Evolutionary conservation across 2,329 filamentous ascomycete genomes (phyloP).

Genomic region (Aspergillus proliferans): DNA sequence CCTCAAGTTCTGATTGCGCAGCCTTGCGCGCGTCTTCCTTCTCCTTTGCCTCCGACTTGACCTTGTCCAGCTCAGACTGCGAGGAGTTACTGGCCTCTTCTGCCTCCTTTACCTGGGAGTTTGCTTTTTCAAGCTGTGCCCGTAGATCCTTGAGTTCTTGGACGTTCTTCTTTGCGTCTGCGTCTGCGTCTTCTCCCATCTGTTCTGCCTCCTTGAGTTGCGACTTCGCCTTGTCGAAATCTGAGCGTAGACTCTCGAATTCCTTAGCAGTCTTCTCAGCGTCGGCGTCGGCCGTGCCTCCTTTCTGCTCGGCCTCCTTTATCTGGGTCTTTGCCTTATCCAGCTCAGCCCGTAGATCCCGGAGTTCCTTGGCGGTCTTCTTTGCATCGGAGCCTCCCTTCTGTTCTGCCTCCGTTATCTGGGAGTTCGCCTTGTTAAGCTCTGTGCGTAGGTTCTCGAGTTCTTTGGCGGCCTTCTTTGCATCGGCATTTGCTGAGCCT

Average conservation of each 20-base stretch:
- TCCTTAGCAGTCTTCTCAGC: neutral
- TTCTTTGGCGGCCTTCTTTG: neutral
- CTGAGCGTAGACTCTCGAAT: neutral
- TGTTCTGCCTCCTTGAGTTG: neutral
- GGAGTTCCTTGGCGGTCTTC: neutral
- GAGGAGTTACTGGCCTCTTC: constrained; percentile 50
- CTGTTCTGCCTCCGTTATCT: too few species aligned
- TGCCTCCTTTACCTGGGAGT: constrained; percentile 35
- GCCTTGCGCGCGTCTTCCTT: constrained; percentile 59
- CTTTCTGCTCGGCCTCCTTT: too few species aligned
- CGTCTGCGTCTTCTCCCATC: constrained; percentile 10
- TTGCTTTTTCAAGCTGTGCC: constrained; percentile 16
- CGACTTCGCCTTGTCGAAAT: neutral
- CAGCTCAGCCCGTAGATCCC: neutral
- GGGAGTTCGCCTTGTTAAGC: neutral
- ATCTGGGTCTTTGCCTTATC: neutral
- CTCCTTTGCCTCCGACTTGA: constrained; percentile 31
- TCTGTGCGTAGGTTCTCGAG: neutral
- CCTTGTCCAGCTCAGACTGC: constrained; percentile 25
- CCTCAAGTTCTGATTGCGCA: constrained; percentile 68
- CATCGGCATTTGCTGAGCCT: neutral
- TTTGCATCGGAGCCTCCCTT: neutral
- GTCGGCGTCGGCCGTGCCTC: neutral
- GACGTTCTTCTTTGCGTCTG: constrained; percentile 31
- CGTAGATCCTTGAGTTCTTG: neutral